Evolutionary conservation across 768 basidiomycete species (phyloP).

Genomic region (Bullera alba): DNA sequence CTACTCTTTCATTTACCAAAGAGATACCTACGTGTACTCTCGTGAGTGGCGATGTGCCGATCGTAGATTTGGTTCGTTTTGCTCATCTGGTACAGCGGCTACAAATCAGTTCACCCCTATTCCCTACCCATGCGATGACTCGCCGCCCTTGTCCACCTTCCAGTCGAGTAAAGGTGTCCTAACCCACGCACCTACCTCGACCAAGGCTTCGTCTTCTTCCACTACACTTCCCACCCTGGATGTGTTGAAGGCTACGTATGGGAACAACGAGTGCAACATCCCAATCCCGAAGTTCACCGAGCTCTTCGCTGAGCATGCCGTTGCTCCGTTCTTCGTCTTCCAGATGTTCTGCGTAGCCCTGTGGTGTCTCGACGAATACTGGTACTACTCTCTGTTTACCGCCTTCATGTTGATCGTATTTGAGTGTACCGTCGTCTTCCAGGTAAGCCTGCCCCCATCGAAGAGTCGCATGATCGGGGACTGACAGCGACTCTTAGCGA

Average conservation of each 20-base stretch:
- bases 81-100: conserved; percentile 32
- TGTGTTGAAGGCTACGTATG: conserved; percentile 62
- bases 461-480: background rate
- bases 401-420: conserved; percentile 97
- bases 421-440: conserved; percentile 98
- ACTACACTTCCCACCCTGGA: conserved; percentile 48
- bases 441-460: conserved; percentile 55
- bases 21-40: conserved; percentile 77
- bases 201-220: conserved; percentile 6
- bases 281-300: conserved; percentile 90
- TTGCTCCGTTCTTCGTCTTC: conserved; percentile 98
- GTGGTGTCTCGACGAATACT: conserved; percentile 98
- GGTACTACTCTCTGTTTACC: conserved; percentile 96
- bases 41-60: conserved; percentile 25
- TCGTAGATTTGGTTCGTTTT: background rate
- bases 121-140: conserved; percentile 74
- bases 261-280: conserved; percentile 92
- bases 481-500: conserved; percentile 55
- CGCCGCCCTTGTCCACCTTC: conserved; percentile 65
- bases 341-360: conserved; percentile 95
- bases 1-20: conserved; percentile 88
- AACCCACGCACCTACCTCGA: conserved; percentile 27
- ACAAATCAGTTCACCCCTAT: conserved; percentile 66
- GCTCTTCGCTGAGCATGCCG: conserved; percentile 90
- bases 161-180: conserved; percentile 52